Evolutionary conservation across 495 filamentous ascomycete species (phyloP), one percentile per base, ranked within the genome.

Genomic region (Mytilinidion resinicola): DNA sequence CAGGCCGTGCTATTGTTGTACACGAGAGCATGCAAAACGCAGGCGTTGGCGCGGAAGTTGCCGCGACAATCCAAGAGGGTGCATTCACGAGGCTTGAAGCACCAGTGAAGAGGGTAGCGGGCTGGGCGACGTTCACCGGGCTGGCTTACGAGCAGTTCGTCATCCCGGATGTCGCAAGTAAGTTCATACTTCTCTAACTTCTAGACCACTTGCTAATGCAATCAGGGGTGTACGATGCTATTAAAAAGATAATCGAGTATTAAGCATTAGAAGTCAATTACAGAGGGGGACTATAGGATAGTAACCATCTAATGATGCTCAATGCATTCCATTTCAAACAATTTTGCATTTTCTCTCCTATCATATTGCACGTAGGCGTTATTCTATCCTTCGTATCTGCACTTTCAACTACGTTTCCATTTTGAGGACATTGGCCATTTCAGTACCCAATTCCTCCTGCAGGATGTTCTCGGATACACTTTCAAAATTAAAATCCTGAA

Each of bases 21-120:
- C 93, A 98, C 70, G 93, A 98, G 72, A 86, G 89, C 55, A 96
- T 96, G 89, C 77, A 95, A 53, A 97, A 96, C 70, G 91, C 89
- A 12, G 95, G 93, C 11, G 81, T 97, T 20, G 93, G 95, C 9
- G 91, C 95, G 15, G 91, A 97, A 68, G 85, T 98, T 4, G 90
- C 95, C 0, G 89, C 90, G 0, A 91, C 90, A 9, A 88, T 98
- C 54, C 92, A 97, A 68, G 89, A 92, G 50, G 82, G 83, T 47
- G 89, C 90, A 1, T 98, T 98, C 68, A 69, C 96, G 66, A 81
- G 83, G 20, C 74, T 98, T 4, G 91, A 97, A 65, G 92, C 93
- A n/a, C 93, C 93, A 0, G 89, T 98, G 15, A 84, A 87, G 59
- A 82, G 93, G 42, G 84, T 97, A 36, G 91, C 91, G 12, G 93